phyloP scores from a whole-genome alignment of 2,329 filamentous ascomycete genomes.

The Xylariales sp. region DNA sequence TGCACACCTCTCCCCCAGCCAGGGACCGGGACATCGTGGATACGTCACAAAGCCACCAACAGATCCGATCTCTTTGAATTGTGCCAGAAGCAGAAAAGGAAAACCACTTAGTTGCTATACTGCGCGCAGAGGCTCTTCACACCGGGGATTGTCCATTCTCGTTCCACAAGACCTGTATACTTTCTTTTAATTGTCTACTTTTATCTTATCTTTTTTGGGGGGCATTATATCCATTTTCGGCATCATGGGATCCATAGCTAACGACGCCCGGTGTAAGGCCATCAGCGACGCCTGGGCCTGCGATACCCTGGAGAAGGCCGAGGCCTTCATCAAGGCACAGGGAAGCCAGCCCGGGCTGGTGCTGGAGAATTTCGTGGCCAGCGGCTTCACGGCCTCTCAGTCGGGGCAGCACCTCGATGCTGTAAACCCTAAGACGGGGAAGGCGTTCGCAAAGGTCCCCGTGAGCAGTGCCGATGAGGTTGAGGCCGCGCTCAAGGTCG shows the following conservation, averaged over 20 bases:
- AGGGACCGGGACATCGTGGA: too few relatives aligned
- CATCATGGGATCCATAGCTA: conserved; percentile 1
- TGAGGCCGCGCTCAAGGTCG: conserved; percentile 16
- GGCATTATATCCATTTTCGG: too few relatives aligned
- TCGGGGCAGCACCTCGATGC: conserved; percentile 19
- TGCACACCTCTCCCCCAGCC: too few relatives aligned
- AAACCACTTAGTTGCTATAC: too few relatives aligned
- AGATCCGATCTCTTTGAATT: too few relatives aligned
- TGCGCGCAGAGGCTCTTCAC: too few relatives aligned
- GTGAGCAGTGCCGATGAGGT: conserved; percentile 17
- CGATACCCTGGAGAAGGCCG: conserved; percentile 23
- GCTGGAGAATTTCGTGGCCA: conserved; percentile 16
- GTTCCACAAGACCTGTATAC: too few relatives aligned
- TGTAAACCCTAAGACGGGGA: conserved; percentile 25
- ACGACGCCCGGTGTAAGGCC: conserved; percentile 4
- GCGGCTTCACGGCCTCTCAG: conserved; percentile 9
- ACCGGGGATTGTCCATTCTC: too few relatives aligned
- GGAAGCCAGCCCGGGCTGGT: conserved; percentile 4
- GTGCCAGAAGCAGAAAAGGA: too few relatives aligned
- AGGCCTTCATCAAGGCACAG: conserved; percentile 10
- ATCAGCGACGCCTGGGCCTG: conserved; percentile 16
- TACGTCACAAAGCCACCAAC: too few relatives aligned
- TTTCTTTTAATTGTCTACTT: too few relatives aligned
- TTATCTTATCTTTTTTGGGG: too few relatives aligned
- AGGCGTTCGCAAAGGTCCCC: conserved; percentile 17